Evolutionary conservation across 2,329 filamentous ascomycete genomes (phyloP), one percentile per base, ranked within the genome.

Genomic region (Penicillium polonicum): DNA sequence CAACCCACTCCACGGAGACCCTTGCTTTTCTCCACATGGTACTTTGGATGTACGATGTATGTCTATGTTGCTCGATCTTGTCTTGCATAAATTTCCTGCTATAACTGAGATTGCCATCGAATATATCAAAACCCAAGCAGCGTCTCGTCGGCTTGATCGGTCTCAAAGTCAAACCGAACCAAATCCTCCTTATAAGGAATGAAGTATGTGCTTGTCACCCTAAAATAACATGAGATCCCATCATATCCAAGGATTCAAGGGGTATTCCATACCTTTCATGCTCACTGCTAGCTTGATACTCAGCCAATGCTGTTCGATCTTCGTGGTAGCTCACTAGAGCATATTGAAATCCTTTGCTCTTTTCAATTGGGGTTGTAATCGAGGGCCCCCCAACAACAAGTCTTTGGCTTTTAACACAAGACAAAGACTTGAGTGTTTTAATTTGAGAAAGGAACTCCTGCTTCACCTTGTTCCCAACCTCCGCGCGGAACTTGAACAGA

Each of bases 161-260:
- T 69, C 52, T 84, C 81, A 60, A 84, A 84, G 61, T 84, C 82
- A 63, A 83, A 84, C 19, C 82, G 72, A 17, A 76, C 74, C 1
- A 84, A 68, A 55, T 84, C 81, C 50, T 84, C 81, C 19, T 78
- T 80, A 62, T 76, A 84, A 0, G 82, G 82, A 69, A 79, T 82
- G 8, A 85, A 69, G 50, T 79, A 80, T 4, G 74, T 77, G 31
- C 74, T 78, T 0, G 82, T 84, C 0, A 84, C 80, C 50, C 82
- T 84, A 41, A 39, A 2, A 4, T 5, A 23, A 2, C 17, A 41
- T 27, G 25, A 38, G 8, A 0, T 17, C 4, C 13, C 13, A 12
- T 25, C 3, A 9, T 1, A 13, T 1, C 12, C 15, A 5, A 43
- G 2, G 0, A 9, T 13, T 29, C 8, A 9, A 23, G 15, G 15